Evolutionary conservation across 2,329 filamentous ascomycete genomes (phyloP), one percentile per base, ranked within the genome.

Genomic region (Chalaropsis thielavioides): DNA sequence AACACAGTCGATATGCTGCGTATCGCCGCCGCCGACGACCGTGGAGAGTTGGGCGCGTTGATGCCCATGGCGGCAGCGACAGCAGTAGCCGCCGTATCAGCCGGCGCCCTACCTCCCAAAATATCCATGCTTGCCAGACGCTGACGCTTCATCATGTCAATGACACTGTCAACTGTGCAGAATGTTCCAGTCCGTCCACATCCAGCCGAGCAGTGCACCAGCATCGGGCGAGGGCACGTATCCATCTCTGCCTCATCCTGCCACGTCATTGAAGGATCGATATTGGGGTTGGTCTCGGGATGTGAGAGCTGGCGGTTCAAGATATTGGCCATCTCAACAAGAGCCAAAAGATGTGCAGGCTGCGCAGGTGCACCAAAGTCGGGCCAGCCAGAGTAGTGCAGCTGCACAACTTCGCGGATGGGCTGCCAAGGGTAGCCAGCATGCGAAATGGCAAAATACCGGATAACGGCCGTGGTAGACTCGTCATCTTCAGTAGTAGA

Each of bases 161-260:
- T 87, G 8, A 97, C 94, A 46, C 88, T 92, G 73, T 97, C 94
- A 17, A 97, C 91, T 0, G 94, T 95, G 74, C 94, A 97, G 72
- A 97, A 99, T 0, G 94, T 92, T 2, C 94, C 94, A 0, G 94
- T 99, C 15, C 94, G 87, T 0, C 94, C 94, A 75, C 94, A 99
- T 0, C 94, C 94, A 3, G 94, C 94, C 64, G 90, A 95, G 76
- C 94, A 99, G 73, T 99, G 94, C 0, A 99, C 92, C 24, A 99
- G 74, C 70, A 96, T 84, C 7, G 92, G 92, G 38, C 89, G 81
- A 27, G 80, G 69, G 1, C 75, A 71, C 7, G 74, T 72, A 27
- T 79, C 76, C 1, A 77, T 72, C 69, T 86, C 84, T 0, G 88
- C 85, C 59, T 87, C 84, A 40, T 84, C 79, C 1, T 77, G 73